phyloP scores from a whole-genome alignment of 1,284 basidiomycete species.

The Apiotrichum domesticum region DNA sequence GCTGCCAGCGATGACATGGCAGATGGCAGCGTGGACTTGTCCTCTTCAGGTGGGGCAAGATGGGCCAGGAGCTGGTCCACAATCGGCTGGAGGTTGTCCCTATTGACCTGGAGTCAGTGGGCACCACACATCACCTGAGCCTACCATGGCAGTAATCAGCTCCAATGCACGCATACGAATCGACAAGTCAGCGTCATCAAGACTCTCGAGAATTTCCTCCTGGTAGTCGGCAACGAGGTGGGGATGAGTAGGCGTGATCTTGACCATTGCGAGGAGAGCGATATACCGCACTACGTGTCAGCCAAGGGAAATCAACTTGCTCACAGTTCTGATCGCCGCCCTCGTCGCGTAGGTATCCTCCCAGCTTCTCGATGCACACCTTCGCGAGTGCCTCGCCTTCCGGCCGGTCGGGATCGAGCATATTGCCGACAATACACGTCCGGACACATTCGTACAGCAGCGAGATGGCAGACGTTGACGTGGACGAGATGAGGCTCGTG shows the following conservation, averaged over 20 bases:
- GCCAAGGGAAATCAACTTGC: constrained; percentile 7
- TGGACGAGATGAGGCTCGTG: constrained; percentile 84
- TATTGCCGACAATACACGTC: constrained; percentile 94
- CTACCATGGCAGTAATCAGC: constrained; percentile 84
- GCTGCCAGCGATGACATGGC: constrained; percentile 32
- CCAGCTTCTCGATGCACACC: constrained; percentile 88
- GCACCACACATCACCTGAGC: constrained; percentile 15
- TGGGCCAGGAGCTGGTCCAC: constrained; percentile 81
- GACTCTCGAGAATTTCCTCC: constrained; percentile 79
- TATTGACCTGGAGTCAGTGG: constrained; percentile 58
- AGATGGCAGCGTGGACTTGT: constrained; percentile 24
- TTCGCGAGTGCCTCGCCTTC: constrained; percentile 73
- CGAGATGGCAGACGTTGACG: constrained; percentile 79
- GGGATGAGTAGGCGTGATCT: constrained; percentile 89
- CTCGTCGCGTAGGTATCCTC: constrained; percentile 80
- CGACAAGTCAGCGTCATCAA: constrained; percentile 89
- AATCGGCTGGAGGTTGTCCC: constrained; percentile 76
- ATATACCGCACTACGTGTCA: constrained; percentile 79
- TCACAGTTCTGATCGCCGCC: constrained; percentile 80
- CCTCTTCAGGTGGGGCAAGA: constrained; percentile 60
- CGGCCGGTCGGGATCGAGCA: constrained; percentile 68
- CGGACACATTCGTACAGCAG: constrained; percentile 97
- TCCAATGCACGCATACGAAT: constrained; percentile 94
- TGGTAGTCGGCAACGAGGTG: constrained; percentile 88
- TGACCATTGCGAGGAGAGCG: constrained; percentile 85